Evolutionary conservation across 768 basidiomycete species (phyloP).

Genomic region (Boletus bicolor): DNA sequence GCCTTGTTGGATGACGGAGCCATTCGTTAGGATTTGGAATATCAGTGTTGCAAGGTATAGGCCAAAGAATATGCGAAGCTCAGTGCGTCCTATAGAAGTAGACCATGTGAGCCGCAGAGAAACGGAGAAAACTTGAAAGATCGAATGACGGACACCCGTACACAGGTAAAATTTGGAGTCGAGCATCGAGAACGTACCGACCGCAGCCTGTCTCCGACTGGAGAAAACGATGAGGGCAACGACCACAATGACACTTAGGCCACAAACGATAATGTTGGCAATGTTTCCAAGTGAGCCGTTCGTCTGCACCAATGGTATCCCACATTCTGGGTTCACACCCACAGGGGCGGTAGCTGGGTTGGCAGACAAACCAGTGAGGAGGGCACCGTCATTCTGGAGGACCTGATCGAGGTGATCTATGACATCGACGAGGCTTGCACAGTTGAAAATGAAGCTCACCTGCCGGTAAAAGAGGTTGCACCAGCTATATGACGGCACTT

Average conservation of each 20-base stretch:
- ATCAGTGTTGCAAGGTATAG: slow-evolving; percentile 71
- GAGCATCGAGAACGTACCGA: slow-evolving; percentile 53
- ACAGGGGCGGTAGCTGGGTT: slow-evolving; percentile 60
- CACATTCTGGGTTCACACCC: slow-evolving; percentile 80
- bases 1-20: slow-evolving; percentile 77
- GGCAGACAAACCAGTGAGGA: slow-evolving; percentile 42
- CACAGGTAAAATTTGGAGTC: background rate
- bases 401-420: slow-evolving; percentile 38
- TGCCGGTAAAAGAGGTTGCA: slow-evolving; percentile 95
- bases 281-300: slow-evolving; percentile 72
- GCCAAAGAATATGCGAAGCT: slow-evolving; percentile 63
- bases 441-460: slow-evolving; percentile 39
- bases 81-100: slow-evolving; percentile 53
- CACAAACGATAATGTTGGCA: slow-evolving; percentile 82
- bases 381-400: slow-evolving; percentile 30
- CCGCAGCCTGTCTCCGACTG: slow-evolving; percentile 77
- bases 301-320: slow-evolving; percentile 60
- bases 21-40: slow-evolving; percentile 79
- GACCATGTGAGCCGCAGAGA: slow-evolving; percentile 1
- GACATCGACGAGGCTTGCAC: background rate
- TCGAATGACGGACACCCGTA: background rate
- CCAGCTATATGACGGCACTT: slow-evolving; percentile 80
- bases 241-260: slow-evolving; percentile 64
- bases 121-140: background rate
- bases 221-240: slow-evolving; percentile 54